These are phyloP conservation scores for Gossypium raimondii DNA, from an alignment of 345 rosid genomes.

Conservation along the genomic window DNA sequence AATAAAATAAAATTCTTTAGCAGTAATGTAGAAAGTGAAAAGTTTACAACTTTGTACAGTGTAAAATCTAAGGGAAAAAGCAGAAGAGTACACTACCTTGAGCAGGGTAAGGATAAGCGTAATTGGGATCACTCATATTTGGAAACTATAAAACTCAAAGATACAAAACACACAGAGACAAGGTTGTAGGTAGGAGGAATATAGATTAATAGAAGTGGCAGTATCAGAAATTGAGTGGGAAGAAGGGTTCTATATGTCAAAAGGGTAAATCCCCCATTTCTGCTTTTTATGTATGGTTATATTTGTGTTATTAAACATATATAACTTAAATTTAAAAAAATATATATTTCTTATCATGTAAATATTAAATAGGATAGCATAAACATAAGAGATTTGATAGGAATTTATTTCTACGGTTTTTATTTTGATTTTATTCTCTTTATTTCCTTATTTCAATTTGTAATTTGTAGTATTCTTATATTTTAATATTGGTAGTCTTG, in stretches of 20 bases:
- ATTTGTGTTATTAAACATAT: too few species aligned
- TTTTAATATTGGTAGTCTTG: too few species aligned
- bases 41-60: background rate
- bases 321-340: too few species aligned
- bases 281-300: too few species aligned
- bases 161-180: background rate
- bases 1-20: background rate
- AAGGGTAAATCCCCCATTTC: too few species aligned
- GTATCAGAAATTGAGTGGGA: background rate
- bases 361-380: too few species aligned
- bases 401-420: too few species aligned
- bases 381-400: too few species aligned
- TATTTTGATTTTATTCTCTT: too few species aligned
- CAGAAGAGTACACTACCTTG: slow-evolving; percentile 30
- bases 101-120: slow-evolving; percentile 48
- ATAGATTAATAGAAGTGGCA: background rate
- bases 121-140: slow-evolving; percentile 46
- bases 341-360: too few species aligned
- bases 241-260: background rate
- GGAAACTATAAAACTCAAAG: background rate
- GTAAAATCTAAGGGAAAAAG: background rate
- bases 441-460: too few species aligned
- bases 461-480: too few species aligned
- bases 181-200: background rate
- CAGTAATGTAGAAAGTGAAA: background rate